phyloP scores from a whole-genome alignment of 169 alveolate species.

The Eimeria mitis region DNA sequence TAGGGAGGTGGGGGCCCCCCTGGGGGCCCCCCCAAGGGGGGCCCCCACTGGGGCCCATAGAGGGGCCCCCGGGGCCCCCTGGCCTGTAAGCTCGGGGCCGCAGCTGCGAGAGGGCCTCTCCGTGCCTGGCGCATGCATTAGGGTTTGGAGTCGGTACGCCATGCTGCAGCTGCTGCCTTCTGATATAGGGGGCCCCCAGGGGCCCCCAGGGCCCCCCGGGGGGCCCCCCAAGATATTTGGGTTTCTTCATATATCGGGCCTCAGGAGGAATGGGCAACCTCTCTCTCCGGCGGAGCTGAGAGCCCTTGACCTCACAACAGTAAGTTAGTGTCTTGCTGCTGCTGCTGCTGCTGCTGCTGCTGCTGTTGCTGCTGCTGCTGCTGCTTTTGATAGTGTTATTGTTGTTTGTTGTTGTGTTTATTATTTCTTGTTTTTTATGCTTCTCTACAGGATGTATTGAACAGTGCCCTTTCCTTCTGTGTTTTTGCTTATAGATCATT shows the following conservation, averaged over 20 bases:
- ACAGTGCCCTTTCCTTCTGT: neutral
- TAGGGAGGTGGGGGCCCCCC: neutral
- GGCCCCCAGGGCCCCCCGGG: slow-evolving; percentile 14
- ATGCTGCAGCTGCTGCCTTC: slow-evolving; percentile 47
- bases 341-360: slow-evolving; percentile 27
- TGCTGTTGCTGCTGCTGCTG: neutral
- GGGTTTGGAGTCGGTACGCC: slow-evolving; percentile 26
- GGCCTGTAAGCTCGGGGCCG: neutral
- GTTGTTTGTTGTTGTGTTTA: neutral
- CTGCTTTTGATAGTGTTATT: slow-evolving; percentile 10
- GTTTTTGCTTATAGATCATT: neutral
- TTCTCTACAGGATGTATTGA: too few species aligned
- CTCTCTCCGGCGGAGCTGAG: slow-evolving; percentile 1
- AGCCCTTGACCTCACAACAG: slow-evolving; percentile 25
- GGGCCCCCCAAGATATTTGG: slow-evolving; percentile 3
- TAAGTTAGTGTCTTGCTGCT: neutral
- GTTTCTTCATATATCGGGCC: slow-evolving; percentile 19
- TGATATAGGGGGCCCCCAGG: slow-evolving; percentile 4
- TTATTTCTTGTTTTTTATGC: neutral
- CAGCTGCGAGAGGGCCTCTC: slow-evolving; percentile 10
- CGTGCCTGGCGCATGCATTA: slow-evolving; percentile 6
- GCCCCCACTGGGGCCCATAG: neutral
- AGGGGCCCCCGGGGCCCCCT: slow-evolving; percentile 21
- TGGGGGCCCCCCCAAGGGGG: neutral
- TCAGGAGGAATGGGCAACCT: slow-evolving; percentile 20